These are phyloP conservation scores for Gleditsia sinensis DNA, from an alignment of 306 rosid species.

Conservation along the genomic window DNA sequence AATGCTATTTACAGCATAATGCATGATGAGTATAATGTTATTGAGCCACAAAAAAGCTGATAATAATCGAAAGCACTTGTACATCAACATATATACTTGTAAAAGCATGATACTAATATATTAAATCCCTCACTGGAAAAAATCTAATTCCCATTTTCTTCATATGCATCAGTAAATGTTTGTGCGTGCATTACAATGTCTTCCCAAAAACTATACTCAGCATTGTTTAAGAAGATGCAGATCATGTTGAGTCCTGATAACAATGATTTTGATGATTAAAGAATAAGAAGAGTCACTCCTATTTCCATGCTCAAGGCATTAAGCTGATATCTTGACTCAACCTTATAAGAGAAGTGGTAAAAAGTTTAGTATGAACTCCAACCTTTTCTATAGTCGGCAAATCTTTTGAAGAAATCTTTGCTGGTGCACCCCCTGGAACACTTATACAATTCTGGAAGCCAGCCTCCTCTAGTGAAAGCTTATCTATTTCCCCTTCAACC, in stretches of 20 bases:
- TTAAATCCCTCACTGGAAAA: background rate
- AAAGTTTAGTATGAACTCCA: slow-evolving; percentile 5
- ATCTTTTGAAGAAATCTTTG: slow-evolving; percentile 58
- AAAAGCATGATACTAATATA: background rate
- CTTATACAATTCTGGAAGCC: slow-evolving; percentile 88
- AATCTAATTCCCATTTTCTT: background rate
- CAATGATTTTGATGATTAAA: slow-evolving; percentile 3
- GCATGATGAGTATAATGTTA: background rate
- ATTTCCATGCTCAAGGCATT: slow-evolving; percentile 5
- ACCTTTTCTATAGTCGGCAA: slow-evolving; percentile 82
- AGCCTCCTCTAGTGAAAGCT: slow-evolving; percentile 94
- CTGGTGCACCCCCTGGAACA: slow-evolving; percentile 88
- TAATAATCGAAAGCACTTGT: background rate
- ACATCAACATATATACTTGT: background rate
- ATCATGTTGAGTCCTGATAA: background rate
- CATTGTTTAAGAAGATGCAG: background rate
- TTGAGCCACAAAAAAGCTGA: background rate
- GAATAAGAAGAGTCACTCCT: background rate
- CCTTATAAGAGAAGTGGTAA: background rate
- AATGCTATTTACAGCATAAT: background rate
- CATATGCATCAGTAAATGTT: background rate
- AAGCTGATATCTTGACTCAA: background rate
- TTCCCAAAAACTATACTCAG: background rate
- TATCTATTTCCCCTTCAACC: slow-evolving; percentile 96
- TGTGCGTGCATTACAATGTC: background rate